Conservation (phyloP, 768 basidiomycete genomes). For the Lactarius sanguifluus region DNA sequence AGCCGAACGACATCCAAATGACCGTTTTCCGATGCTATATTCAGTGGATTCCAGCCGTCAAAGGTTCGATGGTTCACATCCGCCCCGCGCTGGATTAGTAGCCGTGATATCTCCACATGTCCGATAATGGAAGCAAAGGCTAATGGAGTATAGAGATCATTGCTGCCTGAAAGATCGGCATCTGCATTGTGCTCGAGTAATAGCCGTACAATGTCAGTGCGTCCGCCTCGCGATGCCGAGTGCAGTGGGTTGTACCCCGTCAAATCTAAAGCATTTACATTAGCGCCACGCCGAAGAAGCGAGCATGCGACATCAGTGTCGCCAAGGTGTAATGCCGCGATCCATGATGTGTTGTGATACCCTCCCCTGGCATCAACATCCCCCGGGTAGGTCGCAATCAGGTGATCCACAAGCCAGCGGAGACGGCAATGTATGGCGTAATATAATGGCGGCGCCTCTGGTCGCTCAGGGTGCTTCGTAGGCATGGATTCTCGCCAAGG, state of each 20-base stretch:
- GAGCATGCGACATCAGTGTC: not conserved
- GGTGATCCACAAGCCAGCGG: not conserved
- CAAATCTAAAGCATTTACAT: not conserved
- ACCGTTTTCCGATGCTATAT: too few species aligned
- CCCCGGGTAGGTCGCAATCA: not conserved
- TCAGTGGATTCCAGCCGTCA: too few species aligned
- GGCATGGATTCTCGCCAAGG: not conserved
- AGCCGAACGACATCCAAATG: too few species aligned
- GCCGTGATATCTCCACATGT: too few species aligned
- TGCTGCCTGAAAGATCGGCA: not conserved
- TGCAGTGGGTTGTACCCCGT: not conserved
- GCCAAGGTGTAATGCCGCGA: not conserved
- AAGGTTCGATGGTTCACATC: too few species aligned
- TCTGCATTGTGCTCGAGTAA: slow-evolving; percentile 12
- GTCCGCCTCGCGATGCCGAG: not conserved
- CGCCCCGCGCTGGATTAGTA: too few species aligned
- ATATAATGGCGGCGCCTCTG: slow-evolving; percentile 3
- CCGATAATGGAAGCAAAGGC: too few species aligned
- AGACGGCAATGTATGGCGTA: not conserved
- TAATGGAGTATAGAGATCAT: too few species aligned
- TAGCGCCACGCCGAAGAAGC: not conserved
- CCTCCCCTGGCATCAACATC: not conserved
- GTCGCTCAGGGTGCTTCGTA: not conserved
- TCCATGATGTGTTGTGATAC: not conserved
- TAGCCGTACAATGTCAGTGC: not conserved